Evolutionary conservation across 768 basidiomycete genomes (phyloP), one percentile per base, ranked within the genome.

Genomic region (Suillus brevipes): DNA sequence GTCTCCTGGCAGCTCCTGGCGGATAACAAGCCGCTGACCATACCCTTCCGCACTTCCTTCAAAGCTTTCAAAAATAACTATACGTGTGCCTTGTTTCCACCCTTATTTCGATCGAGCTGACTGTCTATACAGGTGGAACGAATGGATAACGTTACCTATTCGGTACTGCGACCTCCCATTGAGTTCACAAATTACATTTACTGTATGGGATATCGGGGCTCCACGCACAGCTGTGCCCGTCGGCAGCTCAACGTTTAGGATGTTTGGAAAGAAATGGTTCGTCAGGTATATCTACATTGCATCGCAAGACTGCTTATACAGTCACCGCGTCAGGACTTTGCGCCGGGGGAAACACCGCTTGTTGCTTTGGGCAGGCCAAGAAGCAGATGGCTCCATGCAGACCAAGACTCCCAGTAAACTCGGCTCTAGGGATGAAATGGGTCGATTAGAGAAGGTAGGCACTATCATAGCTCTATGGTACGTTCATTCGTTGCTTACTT

Each of bases 181-280:
- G 57, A 90, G 81, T 74, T 89, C 95, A 1, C 95, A 97, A 71
- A 83, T 99, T 60, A 90, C 92, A 0, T 91, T 99, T 71, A 99
- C 97, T 0, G 90, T 98, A 8, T 98, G 95, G 92, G 96, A 99
- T 73, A 95, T 95, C 65, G 91, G 88, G 43, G 91, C 92, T 0
- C 89, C 94, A 28, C 85, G 93, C 8, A 81, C 84, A 55, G 88
- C 93, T 2, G 82, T 87, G 20, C 92, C 95, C 7, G 89, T 98
- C 5, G 97, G 97, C 37, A 97, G 96, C 1, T 87, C 95, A 4
- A 97, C 95, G 0, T 90, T 99, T 73, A 83, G 87, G 23, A 71
- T 99, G 45, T 99, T 99, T 76, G 91, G 94, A 16, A 92, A 93
- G 85, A 97, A 98, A 81, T 90, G 91, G 95, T 92, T 66, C 57